These are phyloP conservation scores for Saksenaea vasiformis DNA, from an alignment of 371 early-diverging fungal genomes.

Conservation along the genomic window DNA sequence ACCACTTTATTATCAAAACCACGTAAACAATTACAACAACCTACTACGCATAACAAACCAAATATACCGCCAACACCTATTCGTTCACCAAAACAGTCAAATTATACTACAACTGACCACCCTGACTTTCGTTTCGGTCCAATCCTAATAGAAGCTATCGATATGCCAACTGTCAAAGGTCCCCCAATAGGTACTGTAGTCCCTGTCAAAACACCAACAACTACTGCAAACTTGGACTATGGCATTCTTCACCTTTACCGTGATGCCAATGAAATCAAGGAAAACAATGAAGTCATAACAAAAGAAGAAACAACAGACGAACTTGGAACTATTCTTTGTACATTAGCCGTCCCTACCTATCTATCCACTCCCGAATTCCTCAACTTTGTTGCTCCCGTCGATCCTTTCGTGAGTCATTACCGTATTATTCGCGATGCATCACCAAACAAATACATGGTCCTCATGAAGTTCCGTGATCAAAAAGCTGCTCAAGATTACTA, in stretches of 20 bases:
- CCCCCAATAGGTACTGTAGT: slow-evolving; percentile 17
- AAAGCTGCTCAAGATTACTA: slow-evolving; percentile 69
- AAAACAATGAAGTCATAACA: slow-evolving; percentile 14
- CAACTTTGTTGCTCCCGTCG: slow-evolving; percentile 71
- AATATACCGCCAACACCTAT: slow-evolving; percentile 34
- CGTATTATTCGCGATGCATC: slow-evolving; percentile 76
- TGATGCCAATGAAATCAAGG: slow-evolving; percentile 42
- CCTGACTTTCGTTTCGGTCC: slow-evolving; percentile 37
- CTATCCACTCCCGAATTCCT: slow-evolving; percentile 86
- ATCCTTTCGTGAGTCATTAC: slow-evolving; percentile 59
- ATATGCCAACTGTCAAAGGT: slow-evolving; percentile 4
- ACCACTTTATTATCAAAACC: slow-evolving; percentile 12
- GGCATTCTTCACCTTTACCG: slow-evolving; percentile 81
- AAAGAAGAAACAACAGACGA: slow-evolving; percentile 30
- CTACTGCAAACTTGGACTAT: slow-evolving; percentile 12
- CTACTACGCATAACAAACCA: slow-evolving; percentile 1
- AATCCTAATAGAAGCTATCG: slow-evolving; percentile 24
- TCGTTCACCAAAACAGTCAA: slow-evolving; percentile 7
- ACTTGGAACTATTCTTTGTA: slow-evolving; percentile 61
- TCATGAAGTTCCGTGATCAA: slow-evolving; percentile 71
- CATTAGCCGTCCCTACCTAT: slow-evolving; percentile 87
- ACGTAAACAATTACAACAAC: slow-evolving; percentile 9
- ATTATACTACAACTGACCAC: slow-evolving; percentile 14
- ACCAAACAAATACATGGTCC: slow-evolving; percentile 83
- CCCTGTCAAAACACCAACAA: not conserved